These are phyloP conservation scores for Wickerhamiella slavikovae DNA, from an alignment of 805 yeast species.

Conservation along the genomic window DNA sequence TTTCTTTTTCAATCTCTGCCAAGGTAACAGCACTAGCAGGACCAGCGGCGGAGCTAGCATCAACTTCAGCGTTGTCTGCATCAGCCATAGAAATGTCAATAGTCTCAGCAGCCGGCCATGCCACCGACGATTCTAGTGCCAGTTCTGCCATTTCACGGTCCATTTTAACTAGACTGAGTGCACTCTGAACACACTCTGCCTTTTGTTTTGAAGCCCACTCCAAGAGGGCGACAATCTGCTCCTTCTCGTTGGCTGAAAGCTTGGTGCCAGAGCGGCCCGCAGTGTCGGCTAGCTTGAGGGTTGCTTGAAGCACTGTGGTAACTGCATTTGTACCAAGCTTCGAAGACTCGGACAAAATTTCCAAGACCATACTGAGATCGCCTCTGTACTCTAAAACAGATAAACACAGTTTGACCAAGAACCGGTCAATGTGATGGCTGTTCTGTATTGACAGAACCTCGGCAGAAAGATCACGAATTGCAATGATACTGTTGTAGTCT, in stretches of 20 bases:
- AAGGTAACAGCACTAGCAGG: background rate
- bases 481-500: constrained; percentile 6
- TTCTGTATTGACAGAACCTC: constrained; percentile 13
- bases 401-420: constrained; percentile 25
- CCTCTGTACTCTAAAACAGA: too few relatives aligned
- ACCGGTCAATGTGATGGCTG: constrained; percentile 20
- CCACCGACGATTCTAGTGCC: constrained; percentile 43
- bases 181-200: constrained; percentile 12
- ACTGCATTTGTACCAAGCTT: too few relatives aligned
- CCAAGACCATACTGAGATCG: too few relatives aligned
- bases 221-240: constrained; percentile 21
- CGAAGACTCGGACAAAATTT: too few relatives aligned
- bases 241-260: too few relatives aligned
- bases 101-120: constrained; percentile 6
- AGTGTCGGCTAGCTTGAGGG: too few relatives aligned
- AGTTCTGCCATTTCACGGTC: constrained; percentile 35
- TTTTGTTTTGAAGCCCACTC: constrained; percentile 21
- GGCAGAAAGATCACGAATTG: constrained; percentile 8
- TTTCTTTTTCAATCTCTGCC: background rate
- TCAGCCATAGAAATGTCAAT: background rate
- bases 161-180: constrained; percentile 2
- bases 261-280: background rate
- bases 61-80: background rate
- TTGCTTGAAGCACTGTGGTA: too few relatives aligned
- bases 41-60: background rate